phyloP scores from a whole-genome alignment of 2,329 filamentous ascomycete genomes.

The Monosporascus sp. region DNA sequence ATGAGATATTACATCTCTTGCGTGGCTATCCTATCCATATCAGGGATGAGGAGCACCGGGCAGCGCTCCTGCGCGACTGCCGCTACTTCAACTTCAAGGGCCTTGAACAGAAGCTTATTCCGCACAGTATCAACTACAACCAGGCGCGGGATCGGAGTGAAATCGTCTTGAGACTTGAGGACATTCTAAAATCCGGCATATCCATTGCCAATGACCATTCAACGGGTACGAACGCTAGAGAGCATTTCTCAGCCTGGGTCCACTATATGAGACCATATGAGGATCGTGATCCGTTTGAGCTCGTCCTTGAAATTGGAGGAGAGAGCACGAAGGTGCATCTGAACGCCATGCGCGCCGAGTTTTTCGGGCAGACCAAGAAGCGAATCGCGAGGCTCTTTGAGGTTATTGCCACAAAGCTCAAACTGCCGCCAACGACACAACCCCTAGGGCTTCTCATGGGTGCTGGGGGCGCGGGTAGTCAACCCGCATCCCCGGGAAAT shows the following conservation, averaged over 20 bases:
- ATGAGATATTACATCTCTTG: slow-evolving; percentile 74
- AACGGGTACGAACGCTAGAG: slow-evolving; percentile 19
- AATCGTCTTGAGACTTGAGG: slow-evolving; percentile 74
- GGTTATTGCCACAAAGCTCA: slow-evolving; percentile 76
- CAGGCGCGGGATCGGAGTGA: slow-evolving; percentile 62
- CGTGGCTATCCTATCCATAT: slow-evolving; percentile 80
- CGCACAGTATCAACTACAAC: slow-evolving; percentile 72
- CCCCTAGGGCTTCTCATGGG: slow-evolving; percentile 64
- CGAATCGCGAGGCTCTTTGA: slow-evolving; percentile 70
- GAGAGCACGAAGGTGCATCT: slow-evolving; percentile 46
- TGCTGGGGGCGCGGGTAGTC: slow-evolving; percentile 54
- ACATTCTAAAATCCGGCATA: slow-evolving; percentile 83
- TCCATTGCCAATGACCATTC: slow-evolving; percentile 50
- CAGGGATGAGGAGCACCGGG: slow-evolving; percentile 68
- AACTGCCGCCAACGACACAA: slow-evolving; percentile 53
- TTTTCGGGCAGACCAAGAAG: slow-evolving; percentile 64
- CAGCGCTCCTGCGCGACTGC: slow-evolving; percentile 74
- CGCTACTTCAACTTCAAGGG: slow-evolving; percentile 92
- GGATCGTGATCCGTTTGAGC: slow-evolving; percentile 66
- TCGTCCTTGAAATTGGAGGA: slow-evolving; percentile 74
- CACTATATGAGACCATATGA: slow-evolving; percentile 80
- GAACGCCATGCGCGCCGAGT: slow-evolving; percentile 56
- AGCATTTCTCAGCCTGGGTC: slow-evolving; percentile 48
- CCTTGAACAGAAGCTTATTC: slow-evolving; percentile 79
- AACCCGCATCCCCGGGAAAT: slow-evolving; percentile 61